These are phyloP conservation scores for Cyclotella baltica DNA, from an alignment of 108 stramenopile species.

Conservation along the genomic window DNA sequence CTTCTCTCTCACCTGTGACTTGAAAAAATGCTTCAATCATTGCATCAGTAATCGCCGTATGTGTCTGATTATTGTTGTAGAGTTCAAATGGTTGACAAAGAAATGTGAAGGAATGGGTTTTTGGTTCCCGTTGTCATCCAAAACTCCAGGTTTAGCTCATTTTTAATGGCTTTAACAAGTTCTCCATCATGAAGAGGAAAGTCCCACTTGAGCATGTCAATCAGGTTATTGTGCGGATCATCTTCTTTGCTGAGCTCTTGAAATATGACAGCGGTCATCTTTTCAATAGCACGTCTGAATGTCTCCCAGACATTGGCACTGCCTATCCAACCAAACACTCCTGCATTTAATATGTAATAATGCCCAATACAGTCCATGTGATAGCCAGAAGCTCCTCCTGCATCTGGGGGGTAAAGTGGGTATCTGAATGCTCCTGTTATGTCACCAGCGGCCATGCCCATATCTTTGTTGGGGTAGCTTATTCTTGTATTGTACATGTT, in stretches of 20 bases:
- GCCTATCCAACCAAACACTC: constrained; percentile 6
- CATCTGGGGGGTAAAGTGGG: background rate
- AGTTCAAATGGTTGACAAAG: constrained; percentile 17
- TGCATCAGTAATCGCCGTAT: constrained; percentile 8
- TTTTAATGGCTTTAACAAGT: background rate
- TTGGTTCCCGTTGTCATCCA: background rate
- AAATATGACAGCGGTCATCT: background rate
- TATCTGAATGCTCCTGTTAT: constrained; percentile 16
- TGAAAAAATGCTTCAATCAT: constrained; percentile 32
- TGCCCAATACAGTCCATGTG: background rate
- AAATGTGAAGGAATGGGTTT: background rate
- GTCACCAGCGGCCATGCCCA: constrained; percentile 1
- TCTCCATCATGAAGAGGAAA: background rate
- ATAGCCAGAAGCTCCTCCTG: constrained; percentile 16
- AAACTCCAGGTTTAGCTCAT: constrained; percentile 1
- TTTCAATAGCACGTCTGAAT: constrained; percentile 12
- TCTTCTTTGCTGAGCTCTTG: too few relatives aligned
- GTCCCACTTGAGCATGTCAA: constrained; percentile 12
- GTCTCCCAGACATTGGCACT: constrained; percentile 15
- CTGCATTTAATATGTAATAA: constrained; percentile 4
- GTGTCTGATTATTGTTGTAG: background rate
- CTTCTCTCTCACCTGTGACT: constrained; percentile 14
- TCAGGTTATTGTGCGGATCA: background rate
- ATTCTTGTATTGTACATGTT: constrained; percentile 6
- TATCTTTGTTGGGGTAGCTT: background rate